Conservation (phyloP, 75 land plant genomes). For the Isoetes taiwanensis region DNA sequence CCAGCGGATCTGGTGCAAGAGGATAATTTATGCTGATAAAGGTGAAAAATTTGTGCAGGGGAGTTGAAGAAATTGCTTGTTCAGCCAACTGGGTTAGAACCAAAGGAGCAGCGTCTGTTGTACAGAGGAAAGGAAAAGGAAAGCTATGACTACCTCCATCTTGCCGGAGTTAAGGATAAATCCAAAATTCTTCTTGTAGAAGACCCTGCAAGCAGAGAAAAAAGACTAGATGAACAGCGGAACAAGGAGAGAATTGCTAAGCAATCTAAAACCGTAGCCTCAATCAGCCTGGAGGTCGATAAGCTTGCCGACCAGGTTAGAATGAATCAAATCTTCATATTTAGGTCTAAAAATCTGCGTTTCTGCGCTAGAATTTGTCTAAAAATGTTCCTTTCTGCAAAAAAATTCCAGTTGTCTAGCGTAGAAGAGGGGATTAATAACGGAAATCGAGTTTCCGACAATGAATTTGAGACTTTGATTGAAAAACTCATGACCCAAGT, state of each 20-base stretch:
- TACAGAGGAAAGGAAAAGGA: conserved; percentile 67
- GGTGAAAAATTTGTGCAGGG: conserved; percentile 29
- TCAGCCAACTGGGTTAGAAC: conserved; percentile 50
- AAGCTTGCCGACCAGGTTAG: conserved; percentile 52
- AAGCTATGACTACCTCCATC: conserved; percentile 40
- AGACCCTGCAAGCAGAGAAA: conserved; percentile 68
- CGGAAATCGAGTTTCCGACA: conserved; percentile 51
- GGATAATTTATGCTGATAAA: neutral
- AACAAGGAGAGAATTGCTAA: conserved; percentile 46
- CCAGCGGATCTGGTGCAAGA: neutral
- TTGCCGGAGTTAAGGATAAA: conserved; percentile 58
- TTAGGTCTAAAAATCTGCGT: too few relatives aligned
- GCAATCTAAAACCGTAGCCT: conserved; percentile 36
- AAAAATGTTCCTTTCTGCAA: too few relatives aligned
- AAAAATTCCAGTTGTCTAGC: conserved; percentile 51
- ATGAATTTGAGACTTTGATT: conserved; percentile 27
- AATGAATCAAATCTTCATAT: too few relatives aligned
- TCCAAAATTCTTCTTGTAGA: conserved; percentile 55
- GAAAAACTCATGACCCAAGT: conserved; percentile 66
- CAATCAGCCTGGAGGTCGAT: conserved; percentile 45
- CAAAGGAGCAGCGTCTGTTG: conserved; percentile 51
- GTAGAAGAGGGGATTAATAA: conserved; percentile 39
- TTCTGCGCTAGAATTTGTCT: too few relatives aligned
- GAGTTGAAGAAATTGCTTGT: conserved; percentile 69
- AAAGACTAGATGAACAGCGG: conserved; percentile 42